Base-by-base conservation (phyloP, 163 green algal species). In the Scenedesmus sp. region DNA sequence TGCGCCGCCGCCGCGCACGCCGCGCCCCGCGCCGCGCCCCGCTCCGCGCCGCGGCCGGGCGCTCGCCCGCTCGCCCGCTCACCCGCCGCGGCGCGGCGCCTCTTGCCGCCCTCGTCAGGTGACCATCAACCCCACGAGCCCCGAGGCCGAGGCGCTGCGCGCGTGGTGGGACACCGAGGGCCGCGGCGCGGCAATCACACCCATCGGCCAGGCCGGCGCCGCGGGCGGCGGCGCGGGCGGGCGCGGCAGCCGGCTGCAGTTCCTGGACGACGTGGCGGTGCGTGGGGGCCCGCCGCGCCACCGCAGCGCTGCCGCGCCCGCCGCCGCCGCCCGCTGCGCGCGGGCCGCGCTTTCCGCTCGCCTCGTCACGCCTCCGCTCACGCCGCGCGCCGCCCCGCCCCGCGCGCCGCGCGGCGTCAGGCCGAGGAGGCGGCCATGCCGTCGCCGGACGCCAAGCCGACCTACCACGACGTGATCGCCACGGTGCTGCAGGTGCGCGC, bases 371-470 rank as follows among this genome's bases (percentile, higher is more conserved):
- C 29, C 15, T 36, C 18, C 7, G 26, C 47, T 1, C 26, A n/a
- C 28, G 94, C 90, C 47, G 36, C 56, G 81, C 39, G 48, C 17
- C 17, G 14, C 31, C 10, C 34, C 29, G 26, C 44, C n/a, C 42
- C 33, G 63, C 42, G 64, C 50, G 51, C 31, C 75, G 22, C 20
- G n/a, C 33, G 28, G 48, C 29, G 51, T 0, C 50, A 73, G 57
- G 33, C 71, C 14, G 72, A 83, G 57, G 81, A 77, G 29, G n/a
- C n/a, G n/a, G 64, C 80, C n/a, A 77, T 94, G 39, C 80, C 89
- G 3, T 54, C 80, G 18, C 77, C 83, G 1, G 87, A 91, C 39
- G 90, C 86, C 70, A 96, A 96, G 90, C 85, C 93, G 7, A 57
- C 84, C 18, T 97, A 93, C 70, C 62, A 84, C 63, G 88, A 85